These are phyloP conservation scores for Russula emetica DNA, from an alignment of 768 basidiomycete genomes.

Conservation along the genomic window DNA sequence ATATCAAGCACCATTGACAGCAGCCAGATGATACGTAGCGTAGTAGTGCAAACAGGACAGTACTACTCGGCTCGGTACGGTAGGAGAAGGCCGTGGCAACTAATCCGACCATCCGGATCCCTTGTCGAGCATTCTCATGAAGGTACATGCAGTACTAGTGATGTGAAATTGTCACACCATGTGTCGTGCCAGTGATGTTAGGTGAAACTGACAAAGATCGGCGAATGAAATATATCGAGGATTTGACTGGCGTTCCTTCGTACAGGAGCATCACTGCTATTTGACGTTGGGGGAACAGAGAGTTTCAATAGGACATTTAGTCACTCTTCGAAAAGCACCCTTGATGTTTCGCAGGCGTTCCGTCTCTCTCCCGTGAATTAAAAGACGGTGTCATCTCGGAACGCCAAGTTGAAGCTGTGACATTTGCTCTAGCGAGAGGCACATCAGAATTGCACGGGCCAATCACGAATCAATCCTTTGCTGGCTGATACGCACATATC, in stretches of 20 bases:
- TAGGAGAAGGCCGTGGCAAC: background rate
- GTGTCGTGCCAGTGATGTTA: background rate
- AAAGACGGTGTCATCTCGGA: background rate
- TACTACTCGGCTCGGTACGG: no score
- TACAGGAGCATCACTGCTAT: background rate
- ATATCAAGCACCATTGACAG: background rate
- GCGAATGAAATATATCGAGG: background rate
- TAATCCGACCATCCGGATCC: background rate
- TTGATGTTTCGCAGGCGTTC: background rate
- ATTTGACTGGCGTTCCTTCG: background rate
- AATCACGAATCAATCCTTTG: background rate
- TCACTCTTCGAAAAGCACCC: no score
- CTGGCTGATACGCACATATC: background rate
- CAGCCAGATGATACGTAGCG: background rate
- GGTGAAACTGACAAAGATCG: background rate
- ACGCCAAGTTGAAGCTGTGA: background rate
- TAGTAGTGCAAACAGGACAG: background rate
- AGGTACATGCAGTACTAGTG: background rate
- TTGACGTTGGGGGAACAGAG: constrained; percentile 28
- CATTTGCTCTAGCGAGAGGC: background rate
- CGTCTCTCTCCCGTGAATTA: background rate
- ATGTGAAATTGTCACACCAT: background rate
- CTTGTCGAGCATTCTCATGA: background rate
- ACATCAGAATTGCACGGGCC: background rate
- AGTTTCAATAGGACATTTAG: background rate